Conservation (phyloP, 768 basidiomycete genomes). For the Pleurotus pulmonarius region DNA sequence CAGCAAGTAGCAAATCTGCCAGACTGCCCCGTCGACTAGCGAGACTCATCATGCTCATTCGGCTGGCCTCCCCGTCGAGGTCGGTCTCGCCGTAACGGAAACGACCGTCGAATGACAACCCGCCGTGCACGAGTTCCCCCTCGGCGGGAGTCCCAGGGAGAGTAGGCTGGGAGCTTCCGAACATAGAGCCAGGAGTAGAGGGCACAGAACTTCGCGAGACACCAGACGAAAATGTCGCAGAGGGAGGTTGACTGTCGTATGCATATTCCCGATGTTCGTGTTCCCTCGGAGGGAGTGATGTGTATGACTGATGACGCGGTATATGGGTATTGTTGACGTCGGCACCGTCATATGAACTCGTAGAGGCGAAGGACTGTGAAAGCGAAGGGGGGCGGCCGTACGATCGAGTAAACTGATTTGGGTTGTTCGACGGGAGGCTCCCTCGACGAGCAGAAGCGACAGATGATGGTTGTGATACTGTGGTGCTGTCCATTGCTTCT, state of each 20-base stretch:
- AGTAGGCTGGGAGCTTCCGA: conserved; percentile 15
- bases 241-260: not conserved
- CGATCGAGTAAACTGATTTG: not conserved
- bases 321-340: not conserved
- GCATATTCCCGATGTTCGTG: not conserved
- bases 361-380: not conserved
- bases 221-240: not conserved
- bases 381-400: not conserved
- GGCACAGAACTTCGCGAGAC: not conserved
- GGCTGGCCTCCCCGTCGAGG: not conserved
- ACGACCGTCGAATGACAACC: conserved; percentile 19
- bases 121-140: conserved; percentile 18
- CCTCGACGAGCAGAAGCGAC: not conserved
- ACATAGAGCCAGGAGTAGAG: conserved; percentile 15
- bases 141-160: not conserved
- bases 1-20: not conserved
- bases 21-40: conserved; percentile 1
- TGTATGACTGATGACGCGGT: not conserved
- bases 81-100: conserved; percentile 9
- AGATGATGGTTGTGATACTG: not conserved
- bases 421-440: not conserved
- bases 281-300: not conserved
- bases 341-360: not conserved
- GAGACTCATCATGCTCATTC: conserved; percentile 1
- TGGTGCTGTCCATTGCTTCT: not conserved